Percentiles rank a stretch among this genome's conserved stretches.
Conservation (phyloP, 2,329 filamentous ascomycete species). For the Davidsoniella eucalypti region DNA sequence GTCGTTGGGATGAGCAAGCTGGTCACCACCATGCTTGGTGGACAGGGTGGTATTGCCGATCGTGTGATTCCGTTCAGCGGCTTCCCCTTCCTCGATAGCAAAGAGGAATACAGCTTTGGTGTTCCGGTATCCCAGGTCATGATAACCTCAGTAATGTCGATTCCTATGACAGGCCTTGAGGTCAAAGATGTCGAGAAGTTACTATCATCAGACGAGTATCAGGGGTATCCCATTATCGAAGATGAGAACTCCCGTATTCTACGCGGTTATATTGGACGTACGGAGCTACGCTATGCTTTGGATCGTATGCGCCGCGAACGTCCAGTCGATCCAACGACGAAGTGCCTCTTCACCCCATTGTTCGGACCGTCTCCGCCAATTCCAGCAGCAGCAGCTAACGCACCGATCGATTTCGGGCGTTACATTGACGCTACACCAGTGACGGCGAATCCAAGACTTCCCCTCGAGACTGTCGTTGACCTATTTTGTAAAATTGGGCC, state of each 20-base stretch:
- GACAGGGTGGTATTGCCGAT: slow-evolving; percentile 93
- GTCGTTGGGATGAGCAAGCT: slow-evolving; percentile 94
- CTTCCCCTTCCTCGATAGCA: slow-evolving; percentile 91
- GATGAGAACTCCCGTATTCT: slow-evolving; percentile 53
- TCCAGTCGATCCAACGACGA: slow-evolving; percentile 47
- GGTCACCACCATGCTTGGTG: slow-evolving; percentile 64
- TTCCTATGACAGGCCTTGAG: slow-evolving; percentile 59
- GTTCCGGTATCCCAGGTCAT: slow-evolving; percentile 85
- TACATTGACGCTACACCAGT: slow-evolving; percentile 84
- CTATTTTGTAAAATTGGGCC: slow-evolving; percentile 96
- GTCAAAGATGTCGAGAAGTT: slow-evolving; percentile 63
- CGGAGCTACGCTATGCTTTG: slow-evolving; percentile 80
- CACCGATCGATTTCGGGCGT: slow-evolving; percentile 58
- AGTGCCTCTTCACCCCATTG: slow-evolving; percentile 54
- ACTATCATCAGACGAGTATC: slow-evolving; percentile 62
- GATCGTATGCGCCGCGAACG: slow-evolving; percentile 59
- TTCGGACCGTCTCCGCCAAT: slow-evolving; percentile 10
- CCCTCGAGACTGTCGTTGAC: slow-evolving; percentile 95
- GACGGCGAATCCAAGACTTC: slow-evolving; percentile 75
- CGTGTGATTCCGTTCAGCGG: slow-evolving; percentile 98
- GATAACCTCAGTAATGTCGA: slow-evolving; percentile 56
- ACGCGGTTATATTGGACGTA: slow-evolving; percentile 82
- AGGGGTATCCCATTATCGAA: slow-evolving; percentile 86
- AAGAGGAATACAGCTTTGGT: slow-evolving; percentile 93
- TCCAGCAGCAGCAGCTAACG: slow-evolving; percentile 29